Conservation (phyloP, 768 basidiomycete genomes). For the Leccinum uliginosum region DNA sequence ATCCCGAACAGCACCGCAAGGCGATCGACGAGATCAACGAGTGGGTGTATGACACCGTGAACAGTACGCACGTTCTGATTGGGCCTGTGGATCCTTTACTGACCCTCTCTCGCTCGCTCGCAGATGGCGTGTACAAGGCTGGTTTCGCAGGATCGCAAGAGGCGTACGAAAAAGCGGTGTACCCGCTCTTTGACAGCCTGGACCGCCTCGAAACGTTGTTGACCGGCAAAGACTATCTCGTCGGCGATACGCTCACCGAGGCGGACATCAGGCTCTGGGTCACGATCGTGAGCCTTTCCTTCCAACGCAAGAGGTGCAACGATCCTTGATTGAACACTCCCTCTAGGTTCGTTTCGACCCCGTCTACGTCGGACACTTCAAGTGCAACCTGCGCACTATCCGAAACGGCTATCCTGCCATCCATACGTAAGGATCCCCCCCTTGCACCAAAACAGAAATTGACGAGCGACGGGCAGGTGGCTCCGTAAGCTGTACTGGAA, state of each 20-base stretch:
- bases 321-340: neutral
- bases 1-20: conserved; percentile 64
- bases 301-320: neutral
- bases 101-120: neutral
- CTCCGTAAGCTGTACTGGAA: conserved; percentile 90
- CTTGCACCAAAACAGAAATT: neutral
- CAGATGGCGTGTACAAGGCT: conserved; percentile 83
- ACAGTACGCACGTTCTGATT: conserved; percentile 49
- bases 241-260: conserved; percentile 81
- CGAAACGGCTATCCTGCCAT: conserved; percentile 85
- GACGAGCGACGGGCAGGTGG: conserved; percentile 45
- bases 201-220: conserved; percentile 79
- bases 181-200: conserved; percentile 70
- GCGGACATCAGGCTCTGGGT: conserved; percentile 86
- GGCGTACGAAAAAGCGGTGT: conserved; percentile 78
- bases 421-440: conserved; percentile 38
- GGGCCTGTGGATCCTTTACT: neutral
- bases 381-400: conserved; percentile 85
- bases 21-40: conserved; percentile 84
- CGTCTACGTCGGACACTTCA: conserved; percentile 90
- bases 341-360: conserved; percentile 80
- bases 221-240: conserved; percentile 73
- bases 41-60: conserved; percentile 83
- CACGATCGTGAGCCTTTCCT: conserved; percentile 66
- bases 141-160: conserved; percentile 82